Evolutionary conservation across 2,329 filamentous ascomycete genomes (phyloP), one percentile per base, ranked within the genome.

Genomic region (Cordyceps fumosorosea): DNA sequence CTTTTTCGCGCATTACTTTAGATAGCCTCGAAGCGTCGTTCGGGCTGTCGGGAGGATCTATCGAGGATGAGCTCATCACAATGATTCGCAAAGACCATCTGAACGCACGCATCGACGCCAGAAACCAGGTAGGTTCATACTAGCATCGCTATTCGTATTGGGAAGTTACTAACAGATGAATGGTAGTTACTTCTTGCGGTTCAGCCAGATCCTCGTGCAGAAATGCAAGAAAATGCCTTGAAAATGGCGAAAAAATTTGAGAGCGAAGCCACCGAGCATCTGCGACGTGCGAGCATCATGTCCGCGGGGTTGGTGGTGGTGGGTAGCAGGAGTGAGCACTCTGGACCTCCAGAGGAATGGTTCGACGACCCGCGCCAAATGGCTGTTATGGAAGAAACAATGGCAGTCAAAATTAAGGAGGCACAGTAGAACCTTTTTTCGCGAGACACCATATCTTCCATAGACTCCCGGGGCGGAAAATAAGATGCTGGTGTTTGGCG

Each of bases 1-100:
- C 95, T 0, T 99, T 96, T 74, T 96, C 89, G 48, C 88, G 88
- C 66, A 91, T 97, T 64, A 93, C 89, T 0, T 80, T 98, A 5
- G 82, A 88, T 22, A 91, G 86, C 64, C 85, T 99, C 79, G 86
- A 89, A 10, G 80, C 83, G 42, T 88, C 90, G 2, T 98, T 99
- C 73, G 86, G 85, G 0, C 77, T 81, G 2, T 78, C 84, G 0
- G 83, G 83, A 4, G 77, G 81, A 64, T 81, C 83, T 4, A 86
- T 93, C 53, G 87, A 92, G 47, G 77, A 81, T 26, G 95, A 99
- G 74, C 80, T 98, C 37, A 83, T 89, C 32, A 73, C 75, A 0
- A 89, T 98, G 85, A 97, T 99, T 68, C 81, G 87, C 57, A 78
- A 81, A 14, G 86, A 87, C 8, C 81, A 81, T 0, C 78, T 99